Base-by-base conservation (phyloP, 805 yeast species). In the Blastobotrys peoriensis region DNA sequence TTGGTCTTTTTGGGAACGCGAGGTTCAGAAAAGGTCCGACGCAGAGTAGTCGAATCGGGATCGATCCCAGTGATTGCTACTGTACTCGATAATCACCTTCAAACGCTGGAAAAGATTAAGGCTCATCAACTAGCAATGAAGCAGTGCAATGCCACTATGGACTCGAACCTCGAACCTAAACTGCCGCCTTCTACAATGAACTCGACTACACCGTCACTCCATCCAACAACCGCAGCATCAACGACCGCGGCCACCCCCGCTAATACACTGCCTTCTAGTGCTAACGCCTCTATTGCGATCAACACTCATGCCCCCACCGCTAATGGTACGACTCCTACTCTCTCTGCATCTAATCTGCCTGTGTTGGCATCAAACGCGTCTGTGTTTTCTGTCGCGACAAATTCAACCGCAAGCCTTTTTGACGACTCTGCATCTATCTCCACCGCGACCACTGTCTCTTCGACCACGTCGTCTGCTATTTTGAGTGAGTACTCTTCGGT, bases 61-160 rank as follows among this genome's bases (percentile, higher is more conserved):
- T 80, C 88, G 49, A 75, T 93, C 33, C 96, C 97, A 1, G 78
- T 91, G 3, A 75, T 91, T 35, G 93, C 96, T 44, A 89, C 98
- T 0, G 83, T 93, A 2, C 71, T 91, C 52, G 98, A 93, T 63
- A 89, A 91, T 64, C 91, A 83, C 62, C 67, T 87, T 41, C 52
- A 13, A 15, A 25, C 30, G 10, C 13, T 25, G 13, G 30, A 25
- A 13, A 25, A 25, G 30, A 25, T 25, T 25, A 25, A 25, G 13
- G 34, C 39, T 27, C 40, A 16, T 13, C 16, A 8, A 39, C 15
- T 38, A 19, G 30, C 35, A 6, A 23, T 40, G 20, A 21, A 23
- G 35, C 33, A 15, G 18, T 18, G 15, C 21, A 33, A 33, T 18
- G 33, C 30, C 4, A 37, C 21, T 5, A 10, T 23, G 17, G 28